A percentile compares a stretch with the other conserved stretches of the same genome.
Conservation (phyloP, 306 rosid genomes). For the Quercus cerris region DNA sequence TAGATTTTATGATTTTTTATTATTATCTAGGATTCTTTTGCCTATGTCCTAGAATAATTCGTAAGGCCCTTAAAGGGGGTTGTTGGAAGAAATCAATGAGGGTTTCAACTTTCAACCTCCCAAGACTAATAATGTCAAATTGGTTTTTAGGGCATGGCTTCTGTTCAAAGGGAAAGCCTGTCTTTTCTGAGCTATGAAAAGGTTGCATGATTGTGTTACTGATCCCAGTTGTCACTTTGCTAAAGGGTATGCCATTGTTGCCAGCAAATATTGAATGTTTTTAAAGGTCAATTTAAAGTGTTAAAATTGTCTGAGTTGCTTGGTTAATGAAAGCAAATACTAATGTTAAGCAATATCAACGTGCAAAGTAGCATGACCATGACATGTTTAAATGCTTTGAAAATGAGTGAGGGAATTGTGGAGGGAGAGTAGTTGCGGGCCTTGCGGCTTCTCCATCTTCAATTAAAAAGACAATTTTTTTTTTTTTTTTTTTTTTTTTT, state of each 20-base stretch:
- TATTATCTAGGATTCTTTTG: too few species aligned
- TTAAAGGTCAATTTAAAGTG: background rate
- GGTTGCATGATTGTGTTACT: constrained; percentile 28
- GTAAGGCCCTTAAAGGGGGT: constrained; percentile 21
- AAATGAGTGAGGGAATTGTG: too few species aligned
- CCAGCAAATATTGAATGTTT: constrained; percentile 28
- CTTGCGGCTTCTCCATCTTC: too few species aligned
- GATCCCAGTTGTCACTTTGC: constrained; percentile 29
- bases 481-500: accelerated
- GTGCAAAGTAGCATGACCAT: too few species aligned
- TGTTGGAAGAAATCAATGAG: constrained; percentile 42
- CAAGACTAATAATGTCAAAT: constrained; percentile 23
- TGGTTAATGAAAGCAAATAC: background rate
- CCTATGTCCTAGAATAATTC: too few species aligned
- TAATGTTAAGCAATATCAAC: too few species aligned
- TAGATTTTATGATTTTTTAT: too few species aligned
- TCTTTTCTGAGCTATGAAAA: constrained; percentile 34
- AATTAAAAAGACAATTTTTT: too few species aligned
- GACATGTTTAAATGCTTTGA: too few species aligned
- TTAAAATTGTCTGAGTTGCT: background rate
- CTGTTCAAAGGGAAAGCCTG: constrained; percentile 34
- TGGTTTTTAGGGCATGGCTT: constrained; percentile 37
- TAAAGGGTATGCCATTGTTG: constrained; percentile 25
- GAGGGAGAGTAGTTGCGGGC: too few species aligned
- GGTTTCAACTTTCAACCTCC: constrained; percentile 28